Evolutionary conservation across 441 rosid genomes (phyloP).

Genomic region (Manihot esculenta): DNA sequence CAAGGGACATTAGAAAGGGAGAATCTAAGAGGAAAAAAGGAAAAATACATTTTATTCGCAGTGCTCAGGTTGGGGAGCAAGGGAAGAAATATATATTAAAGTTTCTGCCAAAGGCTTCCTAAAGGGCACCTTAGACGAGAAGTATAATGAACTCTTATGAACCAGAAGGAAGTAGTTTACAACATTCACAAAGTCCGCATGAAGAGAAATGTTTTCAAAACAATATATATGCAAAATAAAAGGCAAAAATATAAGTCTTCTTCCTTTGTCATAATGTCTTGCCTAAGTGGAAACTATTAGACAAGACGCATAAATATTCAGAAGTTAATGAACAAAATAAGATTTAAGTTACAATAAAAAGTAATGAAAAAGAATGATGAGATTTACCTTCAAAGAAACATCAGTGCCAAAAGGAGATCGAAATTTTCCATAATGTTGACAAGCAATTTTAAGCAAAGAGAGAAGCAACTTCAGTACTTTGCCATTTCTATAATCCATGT

Average conservation of each 20-base stretch:
- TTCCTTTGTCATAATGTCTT: slow-evolving; percentile 9
- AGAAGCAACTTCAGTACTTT: slow-evolving; percentile 70
- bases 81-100: neutral
- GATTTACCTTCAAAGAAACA: slow-evolving; percentile 54
- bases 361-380: neutral
- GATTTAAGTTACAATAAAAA: neutral
- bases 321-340: neutral
- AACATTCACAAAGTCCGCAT: neutral
- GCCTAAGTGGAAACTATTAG: neutral
- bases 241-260: neutral
- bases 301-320: neutral
- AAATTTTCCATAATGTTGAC: slow-evolving; percentile 95
- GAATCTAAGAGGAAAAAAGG: neutral
- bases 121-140: neutral
- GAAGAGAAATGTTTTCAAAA: neutral
- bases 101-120: slow-evolving; percentile 6
- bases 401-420: slow-evolving; percentile 90
- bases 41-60: neutral
- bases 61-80: neutral
- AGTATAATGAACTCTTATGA: neutral
- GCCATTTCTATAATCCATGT: slow-evolving; percentile 59
- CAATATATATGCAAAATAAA: neutral
- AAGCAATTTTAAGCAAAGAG: slow-evolving; percentile 86
- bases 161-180: neutral
- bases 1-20: neutral